Conservation (phyloP, 2,329 filamentous ascomycete genomes). For the Trichoderma sp. region DNA sequence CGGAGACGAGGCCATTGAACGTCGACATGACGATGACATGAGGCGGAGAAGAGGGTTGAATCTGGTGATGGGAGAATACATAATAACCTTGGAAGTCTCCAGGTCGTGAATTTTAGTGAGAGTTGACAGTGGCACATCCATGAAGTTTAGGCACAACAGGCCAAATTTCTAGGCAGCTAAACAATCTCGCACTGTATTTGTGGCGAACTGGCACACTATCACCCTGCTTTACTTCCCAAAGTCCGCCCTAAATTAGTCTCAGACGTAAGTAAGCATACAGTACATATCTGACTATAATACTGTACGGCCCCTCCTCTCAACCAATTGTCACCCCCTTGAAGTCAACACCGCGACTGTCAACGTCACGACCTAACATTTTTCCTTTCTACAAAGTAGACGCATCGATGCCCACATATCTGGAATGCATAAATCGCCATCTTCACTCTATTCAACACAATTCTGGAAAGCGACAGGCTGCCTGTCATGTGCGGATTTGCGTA, state of each 20-base stretch:
- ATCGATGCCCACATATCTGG: neutral
- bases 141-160: neutral
- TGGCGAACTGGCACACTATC: neutral
- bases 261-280: neutral
- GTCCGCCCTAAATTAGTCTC: neutral
- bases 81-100: no score
- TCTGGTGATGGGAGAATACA: neutral
- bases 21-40: conserved; percentile 60
- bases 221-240: no score
- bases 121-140: neutral
- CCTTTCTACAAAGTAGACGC: neutral
- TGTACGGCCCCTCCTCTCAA: neutral
- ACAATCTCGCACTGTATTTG: neutral
- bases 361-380: neutral
- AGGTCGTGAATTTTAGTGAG: neutral
- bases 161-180: neutral
- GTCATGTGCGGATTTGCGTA: neutral
- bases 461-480: neutral
- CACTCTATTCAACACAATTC: neutral
- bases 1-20: conserved; percentile 67
- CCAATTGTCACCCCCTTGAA: neutral
- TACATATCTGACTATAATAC: neutral
- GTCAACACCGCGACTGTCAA: neutral
- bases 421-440: neutral
- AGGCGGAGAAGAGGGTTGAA: neutral